Conservation (phyloP, 139 green algal genomes). For the Haematococcus lacustris region DNA sequence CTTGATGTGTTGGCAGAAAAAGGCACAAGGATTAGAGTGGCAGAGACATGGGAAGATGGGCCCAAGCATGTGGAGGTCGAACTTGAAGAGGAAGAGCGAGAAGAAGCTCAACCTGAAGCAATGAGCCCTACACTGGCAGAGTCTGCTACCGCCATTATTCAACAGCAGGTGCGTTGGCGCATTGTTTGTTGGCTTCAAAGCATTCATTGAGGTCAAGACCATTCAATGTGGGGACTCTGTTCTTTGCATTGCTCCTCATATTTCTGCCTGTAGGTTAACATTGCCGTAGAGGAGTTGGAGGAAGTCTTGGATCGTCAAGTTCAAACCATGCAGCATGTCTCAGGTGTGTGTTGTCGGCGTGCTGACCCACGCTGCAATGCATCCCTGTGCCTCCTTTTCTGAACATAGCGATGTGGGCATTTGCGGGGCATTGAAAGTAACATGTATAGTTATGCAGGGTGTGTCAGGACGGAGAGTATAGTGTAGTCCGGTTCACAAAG, state of each 20-base stretch:
- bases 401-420: too few relatives aligned
- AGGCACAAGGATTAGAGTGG: neutral
- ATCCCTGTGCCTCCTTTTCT: too few relatives aligned
- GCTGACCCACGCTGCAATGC: too few relatives aligned
- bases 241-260: neutral
- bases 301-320: neutral
- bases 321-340: neutral
- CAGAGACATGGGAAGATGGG: slow-evolving; percentile 7
- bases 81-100: neutral
- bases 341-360: too few relatives aligned
- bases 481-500: too few relatives aligned
- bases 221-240: neutral
- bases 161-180: neutral
- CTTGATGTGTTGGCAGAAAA: slow-evolving; percentile 8
- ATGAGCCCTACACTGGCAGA: neutral
- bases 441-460: too few relatives aligned
- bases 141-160: slow-evolving; percentile 5
- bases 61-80: slow-evolving; percentile 4
- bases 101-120: neutral
- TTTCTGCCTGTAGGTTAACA: neutral
- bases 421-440: too few relatives aligned
- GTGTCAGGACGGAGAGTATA: too few relatives aligned
- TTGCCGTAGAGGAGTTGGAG: slow-evolving; percentile 1
- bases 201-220: too few relatives aligned
- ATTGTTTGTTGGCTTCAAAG: too few relatives aligned